Evolutionary conservation across 2,329 filamentous ascomycete species (phyloP).

Genomic region (Diaporthe vexans): DNA sequence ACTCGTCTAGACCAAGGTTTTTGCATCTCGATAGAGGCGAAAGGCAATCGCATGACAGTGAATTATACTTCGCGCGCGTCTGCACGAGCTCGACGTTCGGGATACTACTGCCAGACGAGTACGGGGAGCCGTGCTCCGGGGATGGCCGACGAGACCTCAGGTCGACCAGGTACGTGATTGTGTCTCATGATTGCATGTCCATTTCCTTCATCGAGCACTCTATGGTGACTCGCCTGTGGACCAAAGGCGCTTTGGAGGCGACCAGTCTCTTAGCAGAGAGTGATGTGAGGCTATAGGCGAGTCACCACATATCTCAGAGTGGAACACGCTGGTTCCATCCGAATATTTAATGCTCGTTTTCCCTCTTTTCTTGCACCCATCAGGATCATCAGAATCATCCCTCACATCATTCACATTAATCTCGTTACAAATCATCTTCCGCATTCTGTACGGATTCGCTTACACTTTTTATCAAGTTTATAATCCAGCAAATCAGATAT

Average conservation of each 20-base stretch:
- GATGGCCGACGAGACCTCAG: constrained; percentile 21
- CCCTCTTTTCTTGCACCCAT: not conserved
- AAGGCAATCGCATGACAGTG: constrained; percentile 24
- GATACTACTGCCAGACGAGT: constrained; percentile 10
- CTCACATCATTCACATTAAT: constrained; percentile 1
- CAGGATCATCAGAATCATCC: not conserved
- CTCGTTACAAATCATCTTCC: not conserved
- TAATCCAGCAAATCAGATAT: not conserved
- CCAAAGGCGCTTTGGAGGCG: no score
- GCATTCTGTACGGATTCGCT: not conserved
- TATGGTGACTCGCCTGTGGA: not conserved
- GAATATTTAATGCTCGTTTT: constrained; percentile 4
- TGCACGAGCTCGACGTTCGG: constrained; percentile 23
- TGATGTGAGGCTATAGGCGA: not conserved
- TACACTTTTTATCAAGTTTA: constrained; percentile 7
- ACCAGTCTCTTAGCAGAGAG: not conserved
- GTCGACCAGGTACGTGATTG: constrained; percentile 11
- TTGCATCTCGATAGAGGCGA: constrained; percentile 7
- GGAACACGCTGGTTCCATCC: not conserved
- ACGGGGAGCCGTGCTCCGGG: constrained; percentile 10
- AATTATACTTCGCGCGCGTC: not conserved
- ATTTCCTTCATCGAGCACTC: not conserved
- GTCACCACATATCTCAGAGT: not conserved
- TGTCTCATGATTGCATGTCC: constrained; percentile 1
- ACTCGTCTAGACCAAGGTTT: constrained; percentile 29